Evolutionary conservation across 106 monocot species (phyloP).

Genomic region (Dendrobium chrysotoxum): DNA sequence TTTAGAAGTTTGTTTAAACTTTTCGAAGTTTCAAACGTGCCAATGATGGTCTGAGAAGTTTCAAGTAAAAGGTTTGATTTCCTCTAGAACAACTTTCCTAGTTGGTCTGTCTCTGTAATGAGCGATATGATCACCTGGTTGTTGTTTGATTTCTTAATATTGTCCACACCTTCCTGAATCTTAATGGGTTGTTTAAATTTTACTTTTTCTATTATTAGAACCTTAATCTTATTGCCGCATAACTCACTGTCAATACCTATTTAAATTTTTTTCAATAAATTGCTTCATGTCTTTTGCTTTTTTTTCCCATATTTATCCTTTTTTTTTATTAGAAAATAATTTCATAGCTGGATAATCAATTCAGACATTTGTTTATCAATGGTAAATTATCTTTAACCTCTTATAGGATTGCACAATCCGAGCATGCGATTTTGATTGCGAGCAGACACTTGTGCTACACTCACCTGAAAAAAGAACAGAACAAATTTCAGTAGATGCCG

Average conservation of each 20-base stretch:
- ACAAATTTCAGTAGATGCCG: constrained; percentile 61
- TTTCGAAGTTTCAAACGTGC: background rate
- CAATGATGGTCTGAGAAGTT: background rate
- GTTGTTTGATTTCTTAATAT: too few relatives aligned
- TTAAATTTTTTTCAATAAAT: background rate
- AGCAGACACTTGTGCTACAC: constrained; percentile 90
- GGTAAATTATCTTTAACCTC: background rate
- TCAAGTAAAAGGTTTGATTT: background rate
- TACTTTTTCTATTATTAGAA: background rate
- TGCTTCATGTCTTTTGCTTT: background rate
- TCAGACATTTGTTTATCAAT: background rate
- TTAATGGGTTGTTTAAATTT: too few relatives aligned
- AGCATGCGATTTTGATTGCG: constrained; percentile 93
- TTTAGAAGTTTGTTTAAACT: background rate
- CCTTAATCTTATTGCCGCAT: background rate
- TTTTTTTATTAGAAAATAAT: background rate
- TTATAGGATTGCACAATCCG: constrained; percentile 84
- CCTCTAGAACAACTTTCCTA: too few relatives aligned
- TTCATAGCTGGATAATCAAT: background rate
- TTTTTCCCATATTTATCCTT: background rate
- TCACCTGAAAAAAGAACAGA: constrained; percentile 89
- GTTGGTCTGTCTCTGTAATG: too few relatives aligned
- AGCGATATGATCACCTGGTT: too few relatives aligned
- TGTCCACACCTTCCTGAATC: too few relatives aligned
- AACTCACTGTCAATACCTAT: background rate